Percentiles rank a stretch among this genome's conserved stretches.
Evolutionary conservation across 1,284 basidiomycete genomes (phyloP).

Genomic region (Porphyrellus sp.): DNA sequence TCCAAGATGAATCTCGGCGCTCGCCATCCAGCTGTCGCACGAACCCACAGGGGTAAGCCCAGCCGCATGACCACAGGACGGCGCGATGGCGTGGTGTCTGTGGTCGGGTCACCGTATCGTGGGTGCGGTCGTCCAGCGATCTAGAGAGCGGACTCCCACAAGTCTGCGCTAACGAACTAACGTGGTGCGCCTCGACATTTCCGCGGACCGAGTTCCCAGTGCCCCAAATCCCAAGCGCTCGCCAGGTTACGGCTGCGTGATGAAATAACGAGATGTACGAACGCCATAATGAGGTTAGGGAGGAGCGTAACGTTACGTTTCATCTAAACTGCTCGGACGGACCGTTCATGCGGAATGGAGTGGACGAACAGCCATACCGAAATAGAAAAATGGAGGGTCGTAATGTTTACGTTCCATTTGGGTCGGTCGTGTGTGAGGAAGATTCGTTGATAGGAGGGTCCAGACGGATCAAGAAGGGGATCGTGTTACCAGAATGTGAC

Average conservation of each 20-base stretch:
- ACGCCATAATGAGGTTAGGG: slow-evolving; percentile 9
- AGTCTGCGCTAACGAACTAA: slow-evolving; percentile 25
- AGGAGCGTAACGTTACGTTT: slow-evolving; percentile 25
- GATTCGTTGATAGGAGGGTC: slow-evolving; percentile 7
- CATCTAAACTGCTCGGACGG: slow-evolving; percentile 6
- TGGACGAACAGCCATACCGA: slow-evolving; percentile 18
- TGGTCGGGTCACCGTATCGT: background rate
- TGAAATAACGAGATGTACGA: slow-evolving; percentile 19
- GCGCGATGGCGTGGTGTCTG: background rate
- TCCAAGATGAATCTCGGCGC: slow-evolving; percentile 16
- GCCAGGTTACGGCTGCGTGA: slow-evolving; percentile 18
- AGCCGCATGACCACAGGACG: background rate
- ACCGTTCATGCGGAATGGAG: slow-evolving; percentile 8
- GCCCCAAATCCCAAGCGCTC: slow-evolving; percentile 2
- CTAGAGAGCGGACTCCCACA: slow-evolving; percentile 23
- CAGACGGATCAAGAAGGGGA: slow-evolving; percentile 49
- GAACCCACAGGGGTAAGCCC: slow-evolving; percentile 12
- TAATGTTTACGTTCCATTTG: slow-evolving; percentile 18
- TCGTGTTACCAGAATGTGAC: slow-evolving; percentile 49
- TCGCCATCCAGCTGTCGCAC: background rate
- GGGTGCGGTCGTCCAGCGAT: background rate
- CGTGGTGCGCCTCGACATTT: slow-evolving; percentile 10
- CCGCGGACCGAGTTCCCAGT: slow-evolving; percentile 24
- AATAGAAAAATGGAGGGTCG: slow-evolving; percentile 17
- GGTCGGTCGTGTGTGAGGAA: slow-evolving; percentile 11